Conservation (phyloP, 768 basidiomycete genomes). For the Gloeopeniophorella convolvens region DNA sequence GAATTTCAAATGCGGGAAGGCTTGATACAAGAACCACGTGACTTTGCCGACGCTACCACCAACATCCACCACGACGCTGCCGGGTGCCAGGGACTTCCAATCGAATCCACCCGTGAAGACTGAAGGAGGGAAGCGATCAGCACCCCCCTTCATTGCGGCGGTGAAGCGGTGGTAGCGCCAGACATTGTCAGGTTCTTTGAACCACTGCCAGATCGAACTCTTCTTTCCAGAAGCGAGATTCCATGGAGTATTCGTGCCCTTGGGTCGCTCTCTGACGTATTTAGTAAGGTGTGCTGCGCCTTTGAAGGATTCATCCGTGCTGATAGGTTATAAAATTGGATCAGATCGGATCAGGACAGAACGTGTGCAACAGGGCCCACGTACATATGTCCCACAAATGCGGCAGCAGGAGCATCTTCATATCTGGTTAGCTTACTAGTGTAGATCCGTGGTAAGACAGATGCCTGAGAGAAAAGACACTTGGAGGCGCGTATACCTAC, state of each 20-base stretch:
- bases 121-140: neutral
- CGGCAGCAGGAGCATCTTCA: slow-evolving; percentile 19
- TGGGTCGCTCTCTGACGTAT: neutral
- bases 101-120: too few species aligned
- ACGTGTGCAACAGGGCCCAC: neutral
- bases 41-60: slow-evolving; percentile 36
- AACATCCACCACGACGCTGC: slow-evolving; percentile 33
- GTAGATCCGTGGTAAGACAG: too few species aligned
- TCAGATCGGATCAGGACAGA: too few species aligned
- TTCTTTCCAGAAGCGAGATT: neutral
- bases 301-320: slow-evolving; percentile 2
- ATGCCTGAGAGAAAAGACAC: too few species aligned
- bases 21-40: slow-evolving; percentile 28
- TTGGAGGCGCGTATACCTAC: neutral
- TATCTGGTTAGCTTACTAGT: slow-evolving; percentile 4
- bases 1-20: too few species aligned
- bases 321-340: neutral
- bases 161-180: too few species aligned
- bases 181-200: neutral
- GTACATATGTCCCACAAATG: slow-evolving; percentile 19
- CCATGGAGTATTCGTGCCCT: neutral
- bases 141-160: neutral
- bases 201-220: neutral
- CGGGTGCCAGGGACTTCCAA: slow-evolving; percentile 28
- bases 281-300: neutral